Conservation (phyloP, 805 yeast genomes). For the Zygosaccharomyces pseudorouxii region DNA sequence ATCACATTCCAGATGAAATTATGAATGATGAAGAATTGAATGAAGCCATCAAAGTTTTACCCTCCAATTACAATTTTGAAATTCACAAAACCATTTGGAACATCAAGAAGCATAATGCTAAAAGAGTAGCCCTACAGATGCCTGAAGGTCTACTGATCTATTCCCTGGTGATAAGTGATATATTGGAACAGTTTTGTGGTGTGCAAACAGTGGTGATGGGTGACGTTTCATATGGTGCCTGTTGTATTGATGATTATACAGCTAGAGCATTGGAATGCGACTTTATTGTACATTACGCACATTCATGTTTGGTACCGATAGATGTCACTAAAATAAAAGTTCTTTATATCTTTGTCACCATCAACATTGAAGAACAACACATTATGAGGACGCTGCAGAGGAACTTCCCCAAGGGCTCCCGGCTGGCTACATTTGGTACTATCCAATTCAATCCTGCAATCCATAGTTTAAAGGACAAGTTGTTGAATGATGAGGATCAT, state of each 20-base stretch:
- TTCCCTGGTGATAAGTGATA: conserved; percentile 85
- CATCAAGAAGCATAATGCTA: conserved; percentile 66
- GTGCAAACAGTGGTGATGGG: conserved; percentile 95
- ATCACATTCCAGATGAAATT: conserved; percentile 87
- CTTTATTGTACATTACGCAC: conserved; percentile 93
- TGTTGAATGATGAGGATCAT: conserved; percentile 45
- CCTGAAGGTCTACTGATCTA: conserved; percentile 93
- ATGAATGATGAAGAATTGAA: conserved; percentile 75
- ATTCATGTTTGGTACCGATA: conserved; percentile 92
- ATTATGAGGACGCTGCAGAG: conserved; percentile 67
- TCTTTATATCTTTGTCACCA: conserved; percentile 91
- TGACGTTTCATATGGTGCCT: conserved; percentile 97
- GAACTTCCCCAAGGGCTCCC: conserved; percentile 60
- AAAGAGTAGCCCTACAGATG: conserved; percentile 90
- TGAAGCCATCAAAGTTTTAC: conserved; percentile 74
- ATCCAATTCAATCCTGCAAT: conserved; percentile 95
- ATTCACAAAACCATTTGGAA: conserved; percentile 96
- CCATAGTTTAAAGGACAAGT: conserved; percentile 64
- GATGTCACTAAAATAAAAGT: conserved; percentile 89
- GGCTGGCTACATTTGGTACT: conserved; percentile 86
- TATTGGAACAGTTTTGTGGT: conserved; percentile 81
- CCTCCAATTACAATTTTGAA: conserved; percentile 91
- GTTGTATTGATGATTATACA: conserved; percentile 95
- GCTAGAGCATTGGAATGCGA: conserved; percentile 93
- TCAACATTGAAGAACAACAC: conserved; percentile 79